These are phyloP conservation scores for Arthroderma sp. DNA, from an alignment of 2,329 filamentous ascomycete species.

Conservation along the genomic window DNA sequence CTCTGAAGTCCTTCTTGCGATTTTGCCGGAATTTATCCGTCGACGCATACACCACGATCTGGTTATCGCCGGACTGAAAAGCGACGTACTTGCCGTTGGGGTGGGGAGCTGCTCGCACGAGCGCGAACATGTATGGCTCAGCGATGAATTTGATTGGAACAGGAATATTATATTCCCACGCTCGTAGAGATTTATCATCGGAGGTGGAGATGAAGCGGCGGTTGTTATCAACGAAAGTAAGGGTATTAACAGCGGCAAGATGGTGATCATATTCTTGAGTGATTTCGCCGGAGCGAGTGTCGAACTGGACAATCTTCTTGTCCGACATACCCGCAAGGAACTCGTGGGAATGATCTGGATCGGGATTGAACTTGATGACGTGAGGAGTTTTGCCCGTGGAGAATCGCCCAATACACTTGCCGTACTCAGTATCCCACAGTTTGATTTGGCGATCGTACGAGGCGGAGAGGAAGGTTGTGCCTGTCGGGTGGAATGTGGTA, in stretches of 20 bases:
- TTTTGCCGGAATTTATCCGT: slow-evolving; percentile 96
- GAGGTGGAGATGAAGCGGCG: slow-evolving; percentile 95
- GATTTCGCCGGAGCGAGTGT: slow-evolving; percentile 66
- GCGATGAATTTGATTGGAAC: slow-evolving; percentile 98
- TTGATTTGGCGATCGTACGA: slow-evolving; percentile 95
- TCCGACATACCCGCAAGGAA: slow-evolving; percentile 96
- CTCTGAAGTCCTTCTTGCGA: slow-evolving; percentile 88
- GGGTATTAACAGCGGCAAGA: slow-evolving; percentile 91
- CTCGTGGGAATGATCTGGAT: slow-evolving; percentile 62
- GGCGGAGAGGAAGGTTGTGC: slow-evolving; percentile 75
- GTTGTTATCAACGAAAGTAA: slow-evolving; percentile 89
- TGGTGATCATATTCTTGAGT: slow-evolving; percentile 99
- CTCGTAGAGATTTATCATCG: slow-evolving; percentile 88
- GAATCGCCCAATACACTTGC: slow-evolving; percentile 75
- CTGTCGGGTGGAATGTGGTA: slow-evolving; percentile 69
- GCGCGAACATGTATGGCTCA: slow-evolving; percentile 93
- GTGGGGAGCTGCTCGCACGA: slow-evolving; percentile 73
- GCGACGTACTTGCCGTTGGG: slow-evolving; percentile 88
- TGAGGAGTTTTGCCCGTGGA: slow-evolving; percentile 91
- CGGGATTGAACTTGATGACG: slow-evolving; percentile 85
- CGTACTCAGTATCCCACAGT: slow-evolving; percentile 95
- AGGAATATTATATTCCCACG: slow-evolving; percentile 97
- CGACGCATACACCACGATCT: slow-evolving; percentile 88
- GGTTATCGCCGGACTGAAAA: slow-evolving; percentile 88
- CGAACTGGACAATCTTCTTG: slow-evolving; percentile 98